Percentiles rank a stretch among this genome's conserved stretches.
Conservation (phyloP, 352 stramenopile genomes). For the Phytopythium delawarense region DNA sequence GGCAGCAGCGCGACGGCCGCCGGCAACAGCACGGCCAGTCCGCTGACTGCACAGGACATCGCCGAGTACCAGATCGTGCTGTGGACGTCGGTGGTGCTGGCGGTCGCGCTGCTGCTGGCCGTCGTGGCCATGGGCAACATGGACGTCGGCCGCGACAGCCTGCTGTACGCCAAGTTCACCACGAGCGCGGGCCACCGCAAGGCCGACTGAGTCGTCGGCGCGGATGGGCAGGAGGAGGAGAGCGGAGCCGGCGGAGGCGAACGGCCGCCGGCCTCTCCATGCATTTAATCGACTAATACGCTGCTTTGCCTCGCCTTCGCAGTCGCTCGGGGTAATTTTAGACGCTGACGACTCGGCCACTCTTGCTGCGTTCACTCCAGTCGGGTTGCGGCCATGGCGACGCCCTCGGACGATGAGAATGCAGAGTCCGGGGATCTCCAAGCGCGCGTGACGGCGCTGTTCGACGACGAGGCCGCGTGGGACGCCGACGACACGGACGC, state of each 20-base stretch:
- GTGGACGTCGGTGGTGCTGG: slow-evolving; percentile 72
- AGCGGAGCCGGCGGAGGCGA: background rate
- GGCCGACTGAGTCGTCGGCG: slow-evolving; percentile 30
- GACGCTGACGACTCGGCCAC: background rate
- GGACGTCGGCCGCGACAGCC: slow-evolving; percentile 65
- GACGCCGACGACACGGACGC: slow-evolving; percentile 51
- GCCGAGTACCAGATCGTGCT: slow-evolving; percentile 79
- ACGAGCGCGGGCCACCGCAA: slow-evolving; percentile 49
- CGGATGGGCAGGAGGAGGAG: background rate
- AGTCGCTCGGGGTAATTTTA: background rate
- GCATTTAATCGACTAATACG: background rate
- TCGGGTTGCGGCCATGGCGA: background rate
- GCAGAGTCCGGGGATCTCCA: background rate
- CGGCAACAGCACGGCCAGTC: slow-evolving; percentile 20
- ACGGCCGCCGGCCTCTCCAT: background rate
- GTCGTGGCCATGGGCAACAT: slow-evolving; percentile 70
- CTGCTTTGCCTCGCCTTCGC: background rate
- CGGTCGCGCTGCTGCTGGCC: slow-evolving; percentile 35
- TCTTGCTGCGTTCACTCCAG: background rate
- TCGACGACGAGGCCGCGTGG: slow-evolving; percentile 57
- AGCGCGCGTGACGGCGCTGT: slow-evolving; percentile 36
- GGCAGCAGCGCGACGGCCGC: slow-evolving; percentile 10
- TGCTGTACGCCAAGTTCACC: slow-evolving; percentile 86
- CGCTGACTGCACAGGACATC: slow-evolving; percentile 56
- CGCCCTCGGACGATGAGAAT: background rate